Evolutionary conservation across 2,329 filamentous ascomycete species (phyloP).

Genomic region (Polychaeton citri): DNA sequence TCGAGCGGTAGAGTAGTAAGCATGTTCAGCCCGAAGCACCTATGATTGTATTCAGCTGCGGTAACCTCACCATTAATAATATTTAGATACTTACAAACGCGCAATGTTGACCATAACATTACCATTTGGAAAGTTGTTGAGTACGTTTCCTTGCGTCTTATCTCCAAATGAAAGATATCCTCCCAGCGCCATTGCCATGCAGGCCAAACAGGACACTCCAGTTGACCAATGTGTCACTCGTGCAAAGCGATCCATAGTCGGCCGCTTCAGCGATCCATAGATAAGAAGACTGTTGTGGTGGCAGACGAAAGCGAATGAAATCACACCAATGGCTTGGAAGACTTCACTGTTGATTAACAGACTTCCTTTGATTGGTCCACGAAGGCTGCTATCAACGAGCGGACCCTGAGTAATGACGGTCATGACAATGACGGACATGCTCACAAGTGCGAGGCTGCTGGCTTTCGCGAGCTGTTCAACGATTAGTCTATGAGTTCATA

Average conservation of each 20-base stretch:
- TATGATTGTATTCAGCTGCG: constrained; percentile 10
- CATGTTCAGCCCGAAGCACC: constrained; percentile 96
- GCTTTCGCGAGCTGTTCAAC: constrained; percentile 74
- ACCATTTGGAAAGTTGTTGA: constrained; percentile 90
- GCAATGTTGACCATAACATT: constrained; percentile 93
- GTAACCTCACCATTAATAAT: too few species aligned
- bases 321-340: constrained; percentile 93
- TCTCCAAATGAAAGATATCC: constrained; percentile 92
- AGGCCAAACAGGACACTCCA: constrained; percentile 78
- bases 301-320: constrained; percentile 78
- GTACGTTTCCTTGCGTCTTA: constrained; percentile 82
- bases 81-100: constrained; percentile 44
- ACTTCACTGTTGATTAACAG: constrained; percentile 75
- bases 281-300: constrained; percentile 96
- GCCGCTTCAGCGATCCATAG: constrained; percentile 86
- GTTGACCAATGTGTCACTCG: constrained; percentile 91
- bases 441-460: constrained; percentile 80
- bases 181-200: constrained; percentile 71
- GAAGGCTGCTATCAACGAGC: constrained; percentile 55
- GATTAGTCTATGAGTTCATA: constrained; percentile 24
- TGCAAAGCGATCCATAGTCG: constrained; percentile 89
- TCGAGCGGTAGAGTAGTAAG: constrained; percentile 91
- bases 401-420: constrained; percentile 78
- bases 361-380: constrained; percentile 57
- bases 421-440: constrained; percentile 80